Evolutionary conservation across 1,139 yeast species (phyloP), one percentile per base, ranked within the genome.

Genomic region (Geotrichum phurueaensis): DNA sequence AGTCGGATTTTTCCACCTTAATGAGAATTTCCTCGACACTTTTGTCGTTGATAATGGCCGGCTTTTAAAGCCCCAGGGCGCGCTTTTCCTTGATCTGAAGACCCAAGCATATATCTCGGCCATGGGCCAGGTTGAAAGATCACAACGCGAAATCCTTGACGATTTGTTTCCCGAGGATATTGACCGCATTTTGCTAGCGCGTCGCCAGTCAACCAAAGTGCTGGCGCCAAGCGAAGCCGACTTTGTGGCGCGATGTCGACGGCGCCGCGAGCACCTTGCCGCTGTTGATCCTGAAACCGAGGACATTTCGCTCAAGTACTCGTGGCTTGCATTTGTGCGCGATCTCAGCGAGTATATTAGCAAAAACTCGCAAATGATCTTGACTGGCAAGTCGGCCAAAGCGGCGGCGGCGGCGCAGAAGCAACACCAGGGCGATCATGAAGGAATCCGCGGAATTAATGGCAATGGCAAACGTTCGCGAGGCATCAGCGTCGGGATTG

Each of bases 81-180:
- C 83, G 1, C 75, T 94, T 60, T 90, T 81, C 68, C 78, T 94
- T 58, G 97, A 94, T 68, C 79, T 94, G 70, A 94, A 94, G 71
- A 94, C 99, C 0, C 99, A 94, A 73, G 97, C 97, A 0, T 94
- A 85, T 69, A 91, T 94, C 29, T 86, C 97, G 0, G 96, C 96
- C 0, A 75, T 92, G 65, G 89, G 87, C 67, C 85, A 89, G 5
- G 85, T 84, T 10, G 91, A 86, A 62, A 75, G 86, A 64, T 79
- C 89, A 1, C 80, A 84, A 66, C 81, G 80, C 63, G 94, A 87
- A 59, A 82, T 90, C 10, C 75, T 92, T 64, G 86, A 89, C 64
- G 90, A 86, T 68, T 81, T 92, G 56, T 87, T 94, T 57, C 71
- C 76, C 20, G 78, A 78, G 6, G 80, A 86, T 67, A 71, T 91